Base-by-base conservation (phyloP, 1,284 basidiomycete genomes). In the Chondrostereum purpureum region DNA sequence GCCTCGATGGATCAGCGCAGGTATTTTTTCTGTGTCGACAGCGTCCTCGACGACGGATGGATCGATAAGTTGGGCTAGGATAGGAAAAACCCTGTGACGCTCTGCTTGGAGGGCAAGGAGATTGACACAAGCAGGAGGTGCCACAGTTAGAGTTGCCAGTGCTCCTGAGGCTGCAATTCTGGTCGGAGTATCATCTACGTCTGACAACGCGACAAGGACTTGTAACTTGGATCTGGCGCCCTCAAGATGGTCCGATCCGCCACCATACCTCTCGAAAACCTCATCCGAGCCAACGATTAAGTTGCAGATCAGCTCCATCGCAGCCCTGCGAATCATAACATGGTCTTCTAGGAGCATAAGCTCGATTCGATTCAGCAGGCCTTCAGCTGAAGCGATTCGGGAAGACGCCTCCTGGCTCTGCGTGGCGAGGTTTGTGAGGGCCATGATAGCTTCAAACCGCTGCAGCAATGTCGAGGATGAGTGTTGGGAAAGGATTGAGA, bases 241-340 rank as follows among this genome's bases (percentile, higher is more conserved):
- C 13, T 60, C 59, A 2, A 59, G 54, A 8, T 63, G 58, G 22
- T 58, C 56, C 20, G 60, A 69, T 31, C 27, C 27, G 33, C 76
- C 78, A 6, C 75, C 75, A 60, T 88, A 94, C 50, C 72, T 73
- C 50, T 78, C 72, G 60, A 88, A 93, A 2, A 87, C 79, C 1
- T 71, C 66, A 39, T 92, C 85, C 17, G 83, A 87, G 2, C 84
- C 84, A 11, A 73, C 78, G 36, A 92, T 75, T 19, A 99, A 74
- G 63, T 99, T 99, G 72, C 94, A 98, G 2, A 94, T 70, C n/a
- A 98, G 77, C 64, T 99, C 92, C 44, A 84, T 84, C 1, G 92
- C 82, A 0, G 95, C 94, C 47, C 95, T 73, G 14, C 92, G 79
- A 39, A 95, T 72, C 52, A 98, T 74, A 0, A 63, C 65, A 59